Conservation (phyloP, 805 yeast species). For the Pichia gijzeniarum region DNA sequence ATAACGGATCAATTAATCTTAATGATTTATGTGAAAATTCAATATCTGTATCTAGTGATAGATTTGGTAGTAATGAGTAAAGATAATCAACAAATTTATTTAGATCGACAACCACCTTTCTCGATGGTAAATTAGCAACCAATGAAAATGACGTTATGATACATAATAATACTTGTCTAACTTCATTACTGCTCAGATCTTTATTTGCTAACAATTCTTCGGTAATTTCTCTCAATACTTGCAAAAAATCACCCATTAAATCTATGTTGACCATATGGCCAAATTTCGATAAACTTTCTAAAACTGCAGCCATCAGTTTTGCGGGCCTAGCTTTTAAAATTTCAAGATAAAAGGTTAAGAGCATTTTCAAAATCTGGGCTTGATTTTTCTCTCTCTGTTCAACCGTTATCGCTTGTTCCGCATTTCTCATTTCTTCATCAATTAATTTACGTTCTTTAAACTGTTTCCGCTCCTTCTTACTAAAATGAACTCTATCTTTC, state of each 20-base stretch:
- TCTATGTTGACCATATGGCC: conserved; percentile 93
- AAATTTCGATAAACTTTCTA: conserved; percentile 85
- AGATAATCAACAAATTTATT: conserved; percentile 72
- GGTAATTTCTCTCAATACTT: conserved; percentile 79
- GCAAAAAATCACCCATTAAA: conserved; percentile 85
- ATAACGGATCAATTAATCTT: conserved; percentile 72
- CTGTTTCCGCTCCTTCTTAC: conserved; percentile 84
- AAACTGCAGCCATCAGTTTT: conserved; percentile 71
- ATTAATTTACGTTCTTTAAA: conserved; percentile 82
- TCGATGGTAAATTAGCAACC: conserved; percentile 64
- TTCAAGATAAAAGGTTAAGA: conserved; percentile 70
- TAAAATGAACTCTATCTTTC: conserved; percentile 83
- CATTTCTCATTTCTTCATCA: conserved; percentile 81
- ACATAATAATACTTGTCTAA: conserved; percentile 73
- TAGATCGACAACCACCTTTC: conserved; percentile 73
- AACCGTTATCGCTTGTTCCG: conserved; percentile 80
- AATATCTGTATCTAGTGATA: conserved; percentile 73
- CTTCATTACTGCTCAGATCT: conserved; percentile 37
- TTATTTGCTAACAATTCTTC: conserved; percentile 41
- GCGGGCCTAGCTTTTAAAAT: conserved; percentile 59
- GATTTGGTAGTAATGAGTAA: conserved; percentile 59
- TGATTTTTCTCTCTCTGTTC: conserved; percentile 85
- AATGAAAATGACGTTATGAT: conserved; percentile 87
- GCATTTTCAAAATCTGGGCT: conserved; percentile 69
- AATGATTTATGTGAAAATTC: conserved; percentile 80